Base-by-base conservation (phyloP, 495 filamentous ascomycete species). In the Podospora pseudoanserina region DNA sequence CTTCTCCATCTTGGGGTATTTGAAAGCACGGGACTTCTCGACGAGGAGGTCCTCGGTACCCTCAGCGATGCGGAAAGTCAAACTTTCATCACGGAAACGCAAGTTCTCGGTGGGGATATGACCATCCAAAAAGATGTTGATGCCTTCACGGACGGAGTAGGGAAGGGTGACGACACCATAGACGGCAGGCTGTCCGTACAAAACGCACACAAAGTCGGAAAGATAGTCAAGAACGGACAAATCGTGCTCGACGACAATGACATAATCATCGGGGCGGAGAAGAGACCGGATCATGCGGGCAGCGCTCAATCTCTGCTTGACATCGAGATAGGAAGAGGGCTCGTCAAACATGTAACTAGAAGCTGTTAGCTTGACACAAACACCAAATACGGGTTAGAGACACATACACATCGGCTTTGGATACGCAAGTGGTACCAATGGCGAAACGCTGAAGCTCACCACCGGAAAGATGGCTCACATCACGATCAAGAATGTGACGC, bases 151-250 rank as follows among this genome's bases (percentile, higher is more conserved):
- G 60, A 98, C 96, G 1, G 95, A 98, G 67, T 94, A 85, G 59
- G 95, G 95, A 57, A 98, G 85, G 27, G 95, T 97, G n/a, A 99
- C 96, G 13, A 99, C 95, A 88, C 95, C 95, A 70, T 98, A 99
- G 62, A 95, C 90, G 44, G 94, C 95, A 30, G 95, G 96, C 76
- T 90, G 88, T 67, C 95, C 96, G 76, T 99, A 99, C 23, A 99
- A 89, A 65, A 97, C 92, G 77, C 96, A 98, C 76, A 99, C 92
- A 79, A 94, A 98, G 81, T 99, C 95, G 56, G 96, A 98, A 60
- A 99, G 89, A 75, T 99, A 99, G 76, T 99, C 96, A 30, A 99
- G 88, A 28, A 98, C 93, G 28, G 93, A 96, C 83, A 99, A 85
- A 86, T 99, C 95, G 87, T 99, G 95, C 84, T 98, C 95, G 64